phyloP scores from a whole-genome alignment of 768 basidiomycete genomes.

The Cubamyces lactineus region DNA sequence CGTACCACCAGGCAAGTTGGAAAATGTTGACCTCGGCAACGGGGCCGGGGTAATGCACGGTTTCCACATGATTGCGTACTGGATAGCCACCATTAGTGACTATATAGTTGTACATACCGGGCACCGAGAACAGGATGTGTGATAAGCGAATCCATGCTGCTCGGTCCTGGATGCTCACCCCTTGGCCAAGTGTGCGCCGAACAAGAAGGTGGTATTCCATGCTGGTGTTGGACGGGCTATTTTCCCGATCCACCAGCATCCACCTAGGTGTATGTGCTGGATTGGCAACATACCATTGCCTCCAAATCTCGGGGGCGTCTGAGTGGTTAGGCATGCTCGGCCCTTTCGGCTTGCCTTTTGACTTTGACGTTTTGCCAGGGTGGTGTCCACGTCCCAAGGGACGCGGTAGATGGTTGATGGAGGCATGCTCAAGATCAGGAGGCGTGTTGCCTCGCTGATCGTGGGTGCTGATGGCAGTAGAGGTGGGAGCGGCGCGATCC shows the following conservation, averaged over 20 bases:
- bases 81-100: background rate
- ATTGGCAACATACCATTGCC: background rate
- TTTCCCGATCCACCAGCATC: background rate
- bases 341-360: too few species aligned
- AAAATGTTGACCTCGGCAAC: background rate
- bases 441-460: too few species aligned
- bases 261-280: background rate
- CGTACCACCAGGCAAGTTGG: background rate
- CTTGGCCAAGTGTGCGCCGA: background rate
- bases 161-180: background rate
- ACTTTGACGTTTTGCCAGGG: background rate
- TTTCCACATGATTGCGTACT: background rate
- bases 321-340: background rate
- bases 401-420: too few species aligned
- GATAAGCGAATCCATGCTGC: background rate
- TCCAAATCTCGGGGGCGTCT: background rate
- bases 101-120: background rate
- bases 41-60: background rate
- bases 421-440: too few species aligned
- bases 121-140: background rate
- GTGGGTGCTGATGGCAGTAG: too few species aligned
- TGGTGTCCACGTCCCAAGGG: background rate
- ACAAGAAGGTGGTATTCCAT: background rate
- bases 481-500: too few species aligned
- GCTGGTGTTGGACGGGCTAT: background rate